Percentiles rank a stretch among this genome's conserved stretches.
Conservation (phyloP, 768 basidiomycete species). For the Suillus americanus region DNA sequence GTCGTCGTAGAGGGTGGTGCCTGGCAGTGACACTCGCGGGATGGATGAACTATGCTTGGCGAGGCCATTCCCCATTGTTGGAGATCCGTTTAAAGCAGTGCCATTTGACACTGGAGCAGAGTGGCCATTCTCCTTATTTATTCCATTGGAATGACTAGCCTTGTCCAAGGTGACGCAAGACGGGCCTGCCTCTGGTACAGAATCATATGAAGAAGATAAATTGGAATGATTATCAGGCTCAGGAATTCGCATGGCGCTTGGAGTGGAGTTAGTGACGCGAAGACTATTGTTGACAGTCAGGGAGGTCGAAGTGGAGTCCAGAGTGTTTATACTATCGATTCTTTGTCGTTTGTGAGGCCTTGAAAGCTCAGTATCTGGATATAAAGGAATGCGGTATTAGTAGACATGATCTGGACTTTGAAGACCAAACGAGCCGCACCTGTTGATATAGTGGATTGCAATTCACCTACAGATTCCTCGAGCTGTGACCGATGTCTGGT, state of each 20-base stretch:
- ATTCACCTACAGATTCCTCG: constrained; percentile 48
- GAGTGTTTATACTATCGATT: constrained; percentile 41
- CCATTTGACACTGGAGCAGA: constrained; percentile 31
- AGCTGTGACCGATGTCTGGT: constrained; percentile 63
- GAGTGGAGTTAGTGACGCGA: constrained; percentile 26
- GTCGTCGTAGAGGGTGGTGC: constrained; percentile 76
- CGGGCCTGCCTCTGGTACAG: constrained; percentile 49
- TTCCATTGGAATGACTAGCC: constrained; percentile 30
- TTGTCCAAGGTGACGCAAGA: constrained; percentile 43
- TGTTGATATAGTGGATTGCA: constrained; percentile 20
- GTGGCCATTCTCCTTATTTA: constrained; percentile 45
- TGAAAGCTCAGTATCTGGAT: constrained; percentile 48
- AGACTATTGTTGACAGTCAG: constrained; percentile 22
- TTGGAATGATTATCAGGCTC: constrained; percentile 49
- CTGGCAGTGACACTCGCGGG: constrained; percentile 65
- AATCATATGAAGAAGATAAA: constrained; percentile 45
- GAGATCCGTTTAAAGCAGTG: constrained; percentile 33
- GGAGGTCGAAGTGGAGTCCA: constrained; percentile 33
- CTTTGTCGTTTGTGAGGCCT: constrained; percentile 75
- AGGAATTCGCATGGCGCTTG: constrained; percentile 50
- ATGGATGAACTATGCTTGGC: constrained; percentile 49
- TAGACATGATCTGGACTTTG: constrained; percentile 7
- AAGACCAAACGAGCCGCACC: constrained; percentile 19
- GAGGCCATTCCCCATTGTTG: constrained; percentile 48
- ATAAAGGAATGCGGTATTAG: constrained; percentile 5